Evolutionary conservation across 2,329 filamentous ascomycete species (phyloP).

Genomic region (Pseudogymnoascus sp.): DNA sequence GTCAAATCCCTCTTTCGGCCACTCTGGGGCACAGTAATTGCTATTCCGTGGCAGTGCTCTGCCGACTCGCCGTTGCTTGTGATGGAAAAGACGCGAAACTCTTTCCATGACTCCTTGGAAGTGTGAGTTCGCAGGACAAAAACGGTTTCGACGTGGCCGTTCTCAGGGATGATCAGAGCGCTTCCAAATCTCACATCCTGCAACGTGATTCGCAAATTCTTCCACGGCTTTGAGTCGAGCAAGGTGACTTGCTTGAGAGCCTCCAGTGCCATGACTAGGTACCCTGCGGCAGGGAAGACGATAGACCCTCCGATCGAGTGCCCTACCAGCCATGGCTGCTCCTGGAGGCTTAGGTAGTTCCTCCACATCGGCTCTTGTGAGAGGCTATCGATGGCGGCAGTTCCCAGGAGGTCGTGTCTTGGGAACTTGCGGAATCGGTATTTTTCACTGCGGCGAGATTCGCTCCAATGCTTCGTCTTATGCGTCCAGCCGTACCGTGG

Average conservation of each 20-base stretch:
- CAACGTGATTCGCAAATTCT: neutral
- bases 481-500: conserved; percentile 49
- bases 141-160: neutral
- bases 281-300: conserved; percentile 44
- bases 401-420: conserved; percentile 43
- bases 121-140: neutral
- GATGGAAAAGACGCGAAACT: neutral
- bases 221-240: neutral
- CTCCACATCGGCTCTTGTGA: conserved; percentile 22
- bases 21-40: neutral
- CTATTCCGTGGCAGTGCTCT: neutral
- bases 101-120: neutral
- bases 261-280: conserved; percentile 42
- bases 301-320: conserved; percentile 43
- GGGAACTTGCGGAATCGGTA: conserved; percentile 37
- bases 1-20: neutral
- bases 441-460: conserved; percentile 39
- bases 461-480: conserved; percentile 41
- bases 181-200: neutral
- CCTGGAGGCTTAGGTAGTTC: conserved; percentile 25
- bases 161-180: neutral
- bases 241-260: conserved; percentile 18
- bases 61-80: neutral
- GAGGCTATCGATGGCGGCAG: conserved; percentile 14
- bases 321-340: conserved; percentile 45